phyloP scores from a whole-genome alignment of 495 filamentous ascomycete species.

The Bombardia bombarda region DNA sequence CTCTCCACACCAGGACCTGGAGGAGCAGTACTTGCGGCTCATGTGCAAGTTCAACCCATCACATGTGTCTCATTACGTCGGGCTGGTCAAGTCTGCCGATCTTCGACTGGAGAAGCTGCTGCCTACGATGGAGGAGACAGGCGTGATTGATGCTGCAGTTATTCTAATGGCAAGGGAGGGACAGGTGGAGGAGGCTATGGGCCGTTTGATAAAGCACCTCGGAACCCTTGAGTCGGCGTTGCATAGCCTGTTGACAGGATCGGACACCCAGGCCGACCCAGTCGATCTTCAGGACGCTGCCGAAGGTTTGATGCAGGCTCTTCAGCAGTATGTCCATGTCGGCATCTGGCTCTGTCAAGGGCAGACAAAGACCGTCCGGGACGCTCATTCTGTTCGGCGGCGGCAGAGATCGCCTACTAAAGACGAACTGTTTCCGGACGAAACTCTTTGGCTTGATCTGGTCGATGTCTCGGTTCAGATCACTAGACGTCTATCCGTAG shows the following conservation, averaged over 20 bases:
- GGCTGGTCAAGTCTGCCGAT: slow-evolving; percentile 67
- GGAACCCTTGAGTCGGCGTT: slow-evolving; percentile 71
- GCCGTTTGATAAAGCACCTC: slow-evolving; percentile 71
- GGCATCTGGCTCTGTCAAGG: slow-evolving; percentile 94
- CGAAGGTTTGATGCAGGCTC: slow-evolving; percentile 59
- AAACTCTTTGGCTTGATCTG: slow-evolving; percentile 83
- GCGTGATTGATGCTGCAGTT: slow-evolving; percentile 88
- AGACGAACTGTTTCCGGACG: slow-evolving; percentile 64
- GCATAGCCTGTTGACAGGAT: slow-evolving; percentile 57
- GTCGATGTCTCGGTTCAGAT: slow-evolving; percentile 79
- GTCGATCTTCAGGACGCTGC: slow-evolving; percentile 39
- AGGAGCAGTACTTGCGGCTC: slow-evolving; percentile 81
- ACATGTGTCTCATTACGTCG: slow-evolving; percentile 82
- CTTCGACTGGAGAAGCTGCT: slow-evolving; percentile 74
- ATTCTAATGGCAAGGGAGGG: slow-evolving; percentile 87
- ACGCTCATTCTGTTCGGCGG: slow-evolving; percentile 18
- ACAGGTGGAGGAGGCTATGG: slow-evolving; percentile 74
- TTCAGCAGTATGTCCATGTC: slow-evolving; percentile 83
- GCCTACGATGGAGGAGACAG: slow-evolving; percentile 79
- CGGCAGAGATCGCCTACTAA: slow-evolving; percentile 43
- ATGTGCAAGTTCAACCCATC: slow-evolving; percentile 77
- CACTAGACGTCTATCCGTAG: slow-evolving; percentile 47
- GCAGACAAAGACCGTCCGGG: slow-evolving; percentile 58
- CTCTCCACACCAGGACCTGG: slow-evolving; percentile 42
- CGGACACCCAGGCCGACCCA: slow-evolving; percentile 37